These are phyloP conservation scores for Histomonas meleagridis DNA, from an alignment of 208 protist species.

Conservation along the genomic window DNA sequence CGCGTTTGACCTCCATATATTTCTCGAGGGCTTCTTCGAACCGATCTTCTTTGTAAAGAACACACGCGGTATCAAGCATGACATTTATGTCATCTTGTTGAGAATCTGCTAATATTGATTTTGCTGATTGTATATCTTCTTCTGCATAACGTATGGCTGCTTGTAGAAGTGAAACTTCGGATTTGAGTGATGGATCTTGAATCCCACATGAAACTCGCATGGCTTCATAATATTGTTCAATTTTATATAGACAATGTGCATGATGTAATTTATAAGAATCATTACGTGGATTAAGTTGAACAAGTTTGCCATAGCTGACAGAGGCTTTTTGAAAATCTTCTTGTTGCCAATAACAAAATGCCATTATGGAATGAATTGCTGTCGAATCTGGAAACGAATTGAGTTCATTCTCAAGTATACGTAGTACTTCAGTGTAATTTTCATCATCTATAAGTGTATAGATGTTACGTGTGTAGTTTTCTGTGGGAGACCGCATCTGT, in stretches of 20 bases:
- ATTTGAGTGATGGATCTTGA: background rate
- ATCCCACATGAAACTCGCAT: background rate
- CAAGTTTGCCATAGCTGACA: conserved; percentile 36
- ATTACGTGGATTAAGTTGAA: conserved; percentile 67
- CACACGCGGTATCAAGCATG: background rate
- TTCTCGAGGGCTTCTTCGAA: background rate
- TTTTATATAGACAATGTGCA: conserved; percentile 80
- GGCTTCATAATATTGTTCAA: conserved; percentile 63
- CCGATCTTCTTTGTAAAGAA: conserved; percentile 18
- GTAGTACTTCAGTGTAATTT: background rate
- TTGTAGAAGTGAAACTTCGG: background rate
- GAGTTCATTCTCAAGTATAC: background rate
- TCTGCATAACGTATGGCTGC: conserved; percentile 21
- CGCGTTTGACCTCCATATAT: background rate
- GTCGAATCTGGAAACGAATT: background rate
- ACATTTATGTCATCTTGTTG: background rate
- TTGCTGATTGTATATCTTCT: conserved; percentile 31
- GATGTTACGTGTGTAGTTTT: conserved; percentile 3
- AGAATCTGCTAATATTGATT: background rate
- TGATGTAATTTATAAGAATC: conserved; percentile 83
- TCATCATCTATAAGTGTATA: background rate
- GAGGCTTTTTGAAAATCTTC: conserved; percentile 24
- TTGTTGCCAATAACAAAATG: conserved; percentile 1
- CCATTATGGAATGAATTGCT: background rate
- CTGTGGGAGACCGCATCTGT: background rate